Evolutionary conservation across 495 filamentous ascomycete species (phyloP), one percentile per base, ranked within the genome.

Genomic region (Penicillium diatomitis): DNA sequence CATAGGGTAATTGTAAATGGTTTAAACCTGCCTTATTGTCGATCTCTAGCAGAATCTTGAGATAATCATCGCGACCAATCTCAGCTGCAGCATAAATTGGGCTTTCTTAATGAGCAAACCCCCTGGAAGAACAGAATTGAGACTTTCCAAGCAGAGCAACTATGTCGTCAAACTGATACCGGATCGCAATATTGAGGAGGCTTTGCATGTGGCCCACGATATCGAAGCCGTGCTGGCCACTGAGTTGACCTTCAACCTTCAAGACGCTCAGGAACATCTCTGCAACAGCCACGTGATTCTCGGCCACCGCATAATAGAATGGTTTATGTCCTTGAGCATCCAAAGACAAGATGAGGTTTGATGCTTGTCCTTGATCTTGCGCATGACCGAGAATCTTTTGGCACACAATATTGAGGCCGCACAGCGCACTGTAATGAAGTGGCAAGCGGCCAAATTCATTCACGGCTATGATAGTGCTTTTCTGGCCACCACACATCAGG

Each of bases 1-100:
- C 80, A 53, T 85, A 87, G 0, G 74, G 78, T 38, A 79, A 82
- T 57, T 92, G 86, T 0, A 76, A 41, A n/a, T 46, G 36, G 45
- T 61, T 46, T 29, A 60, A 32, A 41, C 8, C 8, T 39, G 9
- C 8, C 38, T 39, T 39, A 8, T 20, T 20, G n/a, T 9, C n/a
- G 38, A 1, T 27, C n/a, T 39, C n/a, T 39, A 39, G 38, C 38
- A 38, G n/a, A 8, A 38, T 38, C 37, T 38, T 38, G 37, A 38
- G 37, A 11, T 38, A 38, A 38, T 38, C 37, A 38, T 38, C 37
- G 37, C 37, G 37, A 5, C 37, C 37, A 38, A 11, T 38, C 4
- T 38, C 8, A 38, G 8, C 8, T 38, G 37, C 4, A 20, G 27
- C 41, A 44, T 58, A 56, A 5, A 58, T 38, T 8, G 49, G 44